phyloP scores from a whole-genome alignment of 352 stramenopile species.

The Elongisporangium undulatum region DNA sequence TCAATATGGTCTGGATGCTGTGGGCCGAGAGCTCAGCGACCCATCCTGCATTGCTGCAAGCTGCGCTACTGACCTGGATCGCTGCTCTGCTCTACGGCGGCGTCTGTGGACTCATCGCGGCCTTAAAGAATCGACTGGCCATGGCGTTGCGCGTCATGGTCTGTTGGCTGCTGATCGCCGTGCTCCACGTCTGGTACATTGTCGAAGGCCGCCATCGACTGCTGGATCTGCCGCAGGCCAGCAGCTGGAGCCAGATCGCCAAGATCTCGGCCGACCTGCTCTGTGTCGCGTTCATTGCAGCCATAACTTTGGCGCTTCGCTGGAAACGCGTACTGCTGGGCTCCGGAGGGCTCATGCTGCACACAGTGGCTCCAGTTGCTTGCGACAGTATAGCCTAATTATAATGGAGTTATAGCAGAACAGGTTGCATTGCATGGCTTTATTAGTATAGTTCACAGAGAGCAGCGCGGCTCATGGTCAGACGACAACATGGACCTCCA shows the following conservation, averaged over 20 bases:
- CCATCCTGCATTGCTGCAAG: neutral
- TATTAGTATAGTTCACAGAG: neutral
- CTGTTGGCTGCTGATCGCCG: neutral
- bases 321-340: neutral
- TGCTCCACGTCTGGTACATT: neutral
- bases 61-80: neutral
- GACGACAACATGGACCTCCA: neutral
- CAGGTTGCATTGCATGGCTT: neutral
- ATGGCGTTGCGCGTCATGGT: neutral
- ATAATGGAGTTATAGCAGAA: no score
- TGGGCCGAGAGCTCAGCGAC: neutral
- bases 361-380: neutral
- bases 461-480: neutral
- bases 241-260: neutral
- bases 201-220: neutral
- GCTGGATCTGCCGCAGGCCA: neutral
- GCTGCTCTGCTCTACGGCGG: neutral
- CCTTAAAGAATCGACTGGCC: neutral
- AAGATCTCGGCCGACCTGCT: neutral
- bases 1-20: no score
- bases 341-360: neutral
- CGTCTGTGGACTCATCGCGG: neutral
- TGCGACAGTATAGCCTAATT: no score
- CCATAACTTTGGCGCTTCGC: neutral
- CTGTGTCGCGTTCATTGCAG: neutral